phyloP scores from a whole-genome alignment of 306 rosid species.

The Arachis stenosperma region DNA sequence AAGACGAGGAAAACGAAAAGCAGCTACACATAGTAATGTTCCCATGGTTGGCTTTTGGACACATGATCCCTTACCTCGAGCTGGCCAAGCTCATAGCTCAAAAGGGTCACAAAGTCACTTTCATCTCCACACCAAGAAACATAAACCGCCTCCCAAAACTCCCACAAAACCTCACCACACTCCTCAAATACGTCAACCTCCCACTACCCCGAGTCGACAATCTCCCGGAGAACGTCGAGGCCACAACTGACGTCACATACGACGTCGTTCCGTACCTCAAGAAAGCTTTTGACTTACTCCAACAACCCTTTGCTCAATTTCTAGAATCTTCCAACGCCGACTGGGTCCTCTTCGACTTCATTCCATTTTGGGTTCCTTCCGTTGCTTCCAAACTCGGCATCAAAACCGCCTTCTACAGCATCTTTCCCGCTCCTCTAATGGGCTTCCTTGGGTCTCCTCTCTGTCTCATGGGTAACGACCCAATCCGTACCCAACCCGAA shows the following conservation, averaged over 20 bases:
- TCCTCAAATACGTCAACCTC: slow-evolving; percentile 43
- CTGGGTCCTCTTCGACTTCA: slow-evolving; percentile 53
- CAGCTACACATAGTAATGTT: slow-evolving; percentile 53
- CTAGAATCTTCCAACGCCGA: slow-evolving; percentile 45
- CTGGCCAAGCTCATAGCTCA: slow-evolving; percentile 54
- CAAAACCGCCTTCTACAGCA: slow-evolving; percentile 38
- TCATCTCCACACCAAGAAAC: slow-evolving; percentile 63
- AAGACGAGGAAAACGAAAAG: background rate
- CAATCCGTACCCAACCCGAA: slow-evolving; percentile 27
- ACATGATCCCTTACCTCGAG: slow-evolving; percentile 55
- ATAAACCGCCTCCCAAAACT: slow-evolving; percentile 58
- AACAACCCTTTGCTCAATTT: slow-evolving; percentile 29
- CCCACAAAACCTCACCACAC: slow-evolving; percentile 32
- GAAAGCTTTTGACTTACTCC: slow-evolving; percentile 44
- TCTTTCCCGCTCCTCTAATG: background rate
- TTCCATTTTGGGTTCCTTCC: slow-evolving; percentile 36
- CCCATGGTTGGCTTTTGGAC: slow-evolving; percentile 68
- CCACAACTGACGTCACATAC: slow-evolving; percentile 49
- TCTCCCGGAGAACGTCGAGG: slow-evolving; percentile 55
- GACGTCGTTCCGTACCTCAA: slow-evolving; percentile 49
- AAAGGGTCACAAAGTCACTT: slow-evolving; percentile 58
- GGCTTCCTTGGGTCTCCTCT: background rate
- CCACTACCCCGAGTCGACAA: slow-evolving; percentile 37
- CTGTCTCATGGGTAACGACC: background rate
- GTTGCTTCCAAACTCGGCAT: slow-evolving; percentile 39